These are phyloP conservation scores for Lomentospora prolificans DNA, from an alignment of 2,329 filamentous ascomycete species.

Conservation along the genomic window DNA sequence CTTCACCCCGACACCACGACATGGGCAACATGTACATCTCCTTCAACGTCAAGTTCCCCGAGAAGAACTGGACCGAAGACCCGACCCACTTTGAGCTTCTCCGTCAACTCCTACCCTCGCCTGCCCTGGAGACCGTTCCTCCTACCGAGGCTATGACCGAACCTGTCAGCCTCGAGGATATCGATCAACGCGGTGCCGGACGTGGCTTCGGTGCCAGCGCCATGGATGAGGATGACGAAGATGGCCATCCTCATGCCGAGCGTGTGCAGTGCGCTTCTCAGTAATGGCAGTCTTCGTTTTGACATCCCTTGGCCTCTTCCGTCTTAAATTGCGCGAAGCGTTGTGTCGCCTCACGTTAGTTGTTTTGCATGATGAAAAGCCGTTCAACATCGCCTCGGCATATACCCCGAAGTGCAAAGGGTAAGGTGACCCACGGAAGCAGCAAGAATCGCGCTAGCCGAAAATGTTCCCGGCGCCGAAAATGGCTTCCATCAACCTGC, in stretches of 20 bases:
- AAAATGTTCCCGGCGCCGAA: too few species aligned
- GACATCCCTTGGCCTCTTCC: background rate
- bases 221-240: constrained; percentile 64
- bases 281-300: constrained; percentile 42
- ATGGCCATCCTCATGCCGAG: constrained; percentile 64
- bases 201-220: constrained; percentile 54
- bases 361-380: too few species aligned
- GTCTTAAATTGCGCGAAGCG: background rate
- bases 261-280: constrained; percentile 81
- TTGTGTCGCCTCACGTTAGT: too few species aligned
- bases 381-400: too few species aligned
- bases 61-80: constrained; percentile 59
- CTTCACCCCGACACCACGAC: constrained; percentile 89
- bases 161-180: constrained; percentile 74
- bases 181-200: constrained; percentile 59
- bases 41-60: constrained; percentile 95
- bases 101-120: constrained; percentile 74
- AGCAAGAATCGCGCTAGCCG: too few species aligned
- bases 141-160: constrained; percentile 86
- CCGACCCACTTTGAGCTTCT: constrained; percentile 66
- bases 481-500: too few species aligned
- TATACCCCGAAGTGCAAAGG: too few species aligned
- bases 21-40: constrained; percentile 94
- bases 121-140: constrained; percentile 50
- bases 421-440: too few species aligned